Base-by-base conservation (phyloP, 768 basidiomycete genomes). In the Solioccasus polychromus region DNA sequence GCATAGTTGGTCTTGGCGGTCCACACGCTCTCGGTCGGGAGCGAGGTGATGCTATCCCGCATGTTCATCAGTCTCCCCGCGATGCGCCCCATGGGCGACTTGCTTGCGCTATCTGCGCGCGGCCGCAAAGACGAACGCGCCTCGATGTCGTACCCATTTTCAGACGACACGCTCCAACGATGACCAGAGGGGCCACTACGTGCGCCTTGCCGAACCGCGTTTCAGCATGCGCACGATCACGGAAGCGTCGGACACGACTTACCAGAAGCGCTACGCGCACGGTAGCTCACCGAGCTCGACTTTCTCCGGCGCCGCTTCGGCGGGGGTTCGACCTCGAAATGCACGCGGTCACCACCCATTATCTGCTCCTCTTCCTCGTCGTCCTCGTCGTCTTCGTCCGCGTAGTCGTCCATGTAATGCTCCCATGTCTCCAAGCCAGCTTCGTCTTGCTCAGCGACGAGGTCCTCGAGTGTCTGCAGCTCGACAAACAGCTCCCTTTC, bases 1-100 rank as follows among this genome's bases (percentile, higher is more conserved):
- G 92, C 92, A 48, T 88, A 88, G 64, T 86, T 83, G n/a, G 78
- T 76, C 48, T 72, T 76, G 24, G 88, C 76, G 3, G 79, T 85
- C 92, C 93, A 96, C 10, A 95, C 77, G 54, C 77, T 72, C 55
- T 77, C 64, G 39, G 65, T 48, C 22, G 57, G 52, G n/a, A 70
- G 52, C 8, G 76, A 74, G 2, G 74, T 67, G 35, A 78, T 55
- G 47, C 77, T 80, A 53, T 81, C 77, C 49, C 63, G 75, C 57
- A 83, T 69, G 45, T 70, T 72, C 40, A 70, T 71, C 45, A 83
- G 62, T 47, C 71, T 77, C 62, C 62, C 77, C 1, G 79, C 73
- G 4, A 83, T 57, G 23, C 58, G 48, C 1, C 63, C 59, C 38
- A 68, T 63, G 3, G 71, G 71, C 1, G 72, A 73, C 45, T 47